Conservation (phyloP, 306 rosid genomes). For the Quercus aquifolioides region DNA sequence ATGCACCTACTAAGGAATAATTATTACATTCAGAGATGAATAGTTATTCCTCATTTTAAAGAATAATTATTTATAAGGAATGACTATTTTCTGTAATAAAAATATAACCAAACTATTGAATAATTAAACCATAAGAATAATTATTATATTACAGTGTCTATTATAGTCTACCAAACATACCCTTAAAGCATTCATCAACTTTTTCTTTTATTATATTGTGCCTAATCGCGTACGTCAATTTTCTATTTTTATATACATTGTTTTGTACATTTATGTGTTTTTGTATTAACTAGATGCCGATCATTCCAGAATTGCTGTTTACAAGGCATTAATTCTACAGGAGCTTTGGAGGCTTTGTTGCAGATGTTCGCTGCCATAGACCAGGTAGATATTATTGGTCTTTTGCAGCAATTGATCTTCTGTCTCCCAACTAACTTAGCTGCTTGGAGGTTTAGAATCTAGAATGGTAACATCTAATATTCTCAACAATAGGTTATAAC, state of each 20-base stretch:
- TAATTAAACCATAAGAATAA: too few relatives aligned
- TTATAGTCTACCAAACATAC: too few relatives aligned
- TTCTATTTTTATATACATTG: neutral
- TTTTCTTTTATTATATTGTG: neutral
- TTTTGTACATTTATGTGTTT: neutral
- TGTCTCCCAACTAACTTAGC: constrained; percentile 7
- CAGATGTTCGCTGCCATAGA: constrained; percentile 98
- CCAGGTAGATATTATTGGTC: constrained; percentile 50
- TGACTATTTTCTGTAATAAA: too few relatives aligned
- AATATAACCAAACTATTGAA: too few relatives aligned
- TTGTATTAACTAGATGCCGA: constrained; percentile 19
- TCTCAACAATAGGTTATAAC: neutral
- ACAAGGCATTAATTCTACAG: constrained; percentile 80
- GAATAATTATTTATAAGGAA: too few relatives aligned
- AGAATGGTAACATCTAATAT: neutral
- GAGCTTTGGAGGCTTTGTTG: constrained; percentile 98
- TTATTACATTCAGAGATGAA: too few relatives aligned
- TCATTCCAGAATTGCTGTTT: constrained; percentile 73
- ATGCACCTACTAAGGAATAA: too few relatives aligned
- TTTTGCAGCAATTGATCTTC: constrained; percentile 9
- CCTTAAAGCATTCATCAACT: too few relatives aligned
- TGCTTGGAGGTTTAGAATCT: neutral
- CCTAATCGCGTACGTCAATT: neutral
- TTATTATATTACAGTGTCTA: too few relatives aligned
- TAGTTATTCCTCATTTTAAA: too few relatives aligned